Conservation (phyloP, 2,329 filamentous ascomycete genomes). For the Aureobasidium subglaciale region DNA sequence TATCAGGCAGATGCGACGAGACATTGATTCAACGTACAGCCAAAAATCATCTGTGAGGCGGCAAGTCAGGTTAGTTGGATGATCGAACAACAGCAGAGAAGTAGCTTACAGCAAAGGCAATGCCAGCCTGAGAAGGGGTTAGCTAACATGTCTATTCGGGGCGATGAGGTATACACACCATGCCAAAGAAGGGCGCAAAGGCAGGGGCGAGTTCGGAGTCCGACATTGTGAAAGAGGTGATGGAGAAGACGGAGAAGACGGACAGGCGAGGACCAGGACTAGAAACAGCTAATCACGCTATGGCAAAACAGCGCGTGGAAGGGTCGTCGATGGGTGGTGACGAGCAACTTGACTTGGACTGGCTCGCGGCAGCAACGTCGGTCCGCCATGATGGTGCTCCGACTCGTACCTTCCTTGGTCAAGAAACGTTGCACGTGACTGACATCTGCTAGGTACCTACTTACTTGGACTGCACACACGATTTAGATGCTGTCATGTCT, state of each 20-base stretch:
- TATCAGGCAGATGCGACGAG: slow-evolving; percentile 20
- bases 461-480: too few relatives aligned
- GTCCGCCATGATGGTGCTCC: slow-evolving; percentile 1
- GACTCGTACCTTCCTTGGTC: background rate
- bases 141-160: slow-evolving; percentile 24
- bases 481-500: too few relatives aligned
- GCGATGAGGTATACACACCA: slow-evolving; percentile 51
- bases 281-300: background rate
- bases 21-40: slow-evolving; percentile 52
- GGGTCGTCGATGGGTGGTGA: background rate
- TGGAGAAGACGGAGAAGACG: too few relatives aligned
- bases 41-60: slow-evolving; percentile 61
- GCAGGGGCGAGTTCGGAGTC: slow-evolving; percentile 58
- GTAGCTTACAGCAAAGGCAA: slow-evolving; percentile 57
- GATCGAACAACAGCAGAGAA: background rate
- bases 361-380: slow-evolving; percentile 1
- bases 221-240: slow-evolving; percentile 32
- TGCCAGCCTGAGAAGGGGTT: slow-evolving; percentile 55
- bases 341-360: background rate
- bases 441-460: background rate
- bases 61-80: background rate
- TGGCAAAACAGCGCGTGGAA: slow-evolving; percentile 1
- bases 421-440: slow-evolving; percentile 4
- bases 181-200: slow-evolving; percentile 82
- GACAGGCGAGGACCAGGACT: background rate